Base-by-base conservation (phyloP, 768 basidiomycete genomes). In the Lentinula sp. region DNA sequence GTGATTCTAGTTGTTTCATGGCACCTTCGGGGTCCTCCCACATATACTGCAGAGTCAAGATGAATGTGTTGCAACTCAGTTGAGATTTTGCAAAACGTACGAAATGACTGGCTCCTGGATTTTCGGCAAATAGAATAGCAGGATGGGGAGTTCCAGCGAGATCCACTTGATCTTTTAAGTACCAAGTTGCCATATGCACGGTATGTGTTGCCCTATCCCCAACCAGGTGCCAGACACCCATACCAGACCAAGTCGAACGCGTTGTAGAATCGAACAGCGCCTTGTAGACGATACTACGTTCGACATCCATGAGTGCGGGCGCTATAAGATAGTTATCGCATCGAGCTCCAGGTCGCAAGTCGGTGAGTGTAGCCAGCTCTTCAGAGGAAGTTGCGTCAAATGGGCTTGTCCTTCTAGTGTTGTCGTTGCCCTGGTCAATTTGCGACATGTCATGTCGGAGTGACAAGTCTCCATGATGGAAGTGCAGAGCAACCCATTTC, bases 91-190 rank as follows among this genome's bases (percentile, higher is more conserved):
- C 28, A 28, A 41, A n/a, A 66, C 70, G 41, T 50, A 70, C 71
- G 39, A 69, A 72, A 59, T 70, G 71, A 56, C 69, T 70, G 8
- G 56, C 37, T 3, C 66, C 66, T 1, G 61, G 23, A 3, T 67
- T 46, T 10, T 63, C 16, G 51, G 63, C 61, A 43, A 62, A 62
- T n/a, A 58, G 35, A 37, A 72, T 63, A 10, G 42, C 51, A 4
- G 65, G 54, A 16, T 63, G 62, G 0, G 65, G 60, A 42, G 42
- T 10, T 3, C 52, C 36, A 32, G 52, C 39, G 15, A 33, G 60
- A 28, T 59, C 53, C 35, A 59, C 55, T 20, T 67, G 58, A 23
- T 66, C 65, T 56, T 70, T 64, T 1, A 70, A 53, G 10, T 50
- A 59, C 70, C 70, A 72, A 13, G 23, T 59, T 0, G 56, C 62